Percentiles rank a stretch among this genome's conserved stretches.
Evolutionary conservation across 495 filamentous ascomycete species (phyloP).

Genomic region (Xylaria sp.): DNA sequence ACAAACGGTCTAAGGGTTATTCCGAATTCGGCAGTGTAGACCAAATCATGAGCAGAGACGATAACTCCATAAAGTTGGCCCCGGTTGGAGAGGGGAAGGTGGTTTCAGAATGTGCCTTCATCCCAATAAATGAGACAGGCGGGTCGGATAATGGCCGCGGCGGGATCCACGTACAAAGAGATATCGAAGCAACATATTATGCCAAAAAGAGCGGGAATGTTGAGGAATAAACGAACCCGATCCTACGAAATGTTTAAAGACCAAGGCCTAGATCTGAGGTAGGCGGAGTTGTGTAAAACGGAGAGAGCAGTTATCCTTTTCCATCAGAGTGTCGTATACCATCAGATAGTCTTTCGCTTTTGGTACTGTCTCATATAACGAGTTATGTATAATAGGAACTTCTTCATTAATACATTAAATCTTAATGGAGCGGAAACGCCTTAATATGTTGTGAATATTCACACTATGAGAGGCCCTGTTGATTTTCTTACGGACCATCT

Average conservation of each 20-base stretch:
- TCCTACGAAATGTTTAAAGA: not conserved
- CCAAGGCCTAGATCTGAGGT: not conserved
- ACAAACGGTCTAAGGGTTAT: constrained; percentile 3
- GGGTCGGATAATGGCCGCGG: not conserved
- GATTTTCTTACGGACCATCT: not conserved
- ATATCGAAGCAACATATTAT: constrained; percentile 20
- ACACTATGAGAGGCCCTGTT: not conserved
- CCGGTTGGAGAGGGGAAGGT: constrained; percentile 7
- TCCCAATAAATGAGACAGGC: not conserved
- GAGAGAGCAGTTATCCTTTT: not conserved
- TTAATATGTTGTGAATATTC: not conserved
- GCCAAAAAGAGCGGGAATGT: not conserved
- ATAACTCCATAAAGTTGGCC: constrained; percentile 4
- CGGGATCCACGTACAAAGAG: constrained; percentile 20
- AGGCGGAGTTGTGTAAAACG: not conserved
- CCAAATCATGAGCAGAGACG: constrained; percentile 5
- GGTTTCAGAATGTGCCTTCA: constrained; percentile 13
- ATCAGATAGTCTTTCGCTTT: not conserved
- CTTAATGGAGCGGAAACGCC: not conserved
- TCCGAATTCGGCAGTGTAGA: constrained; percentile 6
- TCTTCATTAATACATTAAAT: not conserved
- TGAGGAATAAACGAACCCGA: not conserved
- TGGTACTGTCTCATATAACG: not conserved
- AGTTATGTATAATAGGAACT: not conserved
- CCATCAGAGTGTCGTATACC: not conserved